These are phyloP conservation scores for Ulmus americana DNA, from an alignment of 331 rosid species.

Conservation along the genomic window DNA sequence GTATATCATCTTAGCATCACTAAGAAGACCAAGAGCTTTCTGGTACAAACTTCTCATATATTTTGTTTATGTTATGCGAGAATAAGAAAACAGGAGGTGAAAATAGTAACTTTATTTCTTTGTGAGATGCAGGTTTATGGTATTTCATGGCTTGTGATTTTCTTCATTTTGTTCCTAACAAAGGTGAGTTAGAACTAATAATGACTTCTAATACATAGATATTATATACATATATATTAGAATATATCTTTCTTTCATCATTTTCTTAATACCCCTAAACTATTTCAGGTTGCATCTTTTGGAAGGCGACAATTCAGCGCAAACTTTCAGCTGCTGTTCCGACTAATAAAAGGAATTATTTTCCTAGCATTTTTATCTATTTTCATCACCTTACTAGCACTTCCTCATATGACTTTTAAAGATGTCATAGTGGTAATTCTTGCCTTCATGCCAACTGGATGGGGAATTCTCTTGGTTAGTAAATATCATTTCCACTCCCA, in stretches of 20 bases:
- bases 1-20: slow-evolving; percentile 79
- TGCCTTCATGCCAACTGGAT: slow-evolving; percentile 91
- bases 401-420: slow-evolving; percentile 51
- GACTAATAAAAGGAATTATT: slow-evolving; percentile 58
- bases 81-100: not conserved
- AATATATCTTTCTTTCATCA: not conserved
- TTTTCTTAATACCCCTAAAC: not conserved
- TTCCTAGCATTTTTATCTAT: slow-evolving; percentile 47
- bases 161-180: slow-evolving; percentile 55
- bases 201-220: not conserved
- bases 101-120: slow-evolving; percentile 2
- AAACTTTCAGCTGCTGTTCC: slow-evolving; percentile 69
- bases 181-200: slow-evolving; percentile 48
- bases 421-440: slow-evolving; percentile 72
- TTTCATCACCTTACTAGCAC: slow-evolving; percentile 55
- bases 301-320: slow-evolving; percentile 87
- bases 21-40: slow-evolving; percentile 38
- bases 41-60: slow-evolving; percentile 35
- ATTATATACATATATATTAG: too few species aligned
- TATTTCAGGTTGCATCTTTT: slow-evolving; percentile 54
- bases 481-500: not conserved
- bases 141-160: slow-evolving; percentile 73
- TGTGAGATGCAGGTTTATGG: slow-evolving; percentile 67
- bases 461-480: slow-evolving; percentile 91
- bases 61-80: not conserved